phyloP scores from a whole-genome alignment of 257 asterid genomes.

The Przewalskia tangutica region DNA sequence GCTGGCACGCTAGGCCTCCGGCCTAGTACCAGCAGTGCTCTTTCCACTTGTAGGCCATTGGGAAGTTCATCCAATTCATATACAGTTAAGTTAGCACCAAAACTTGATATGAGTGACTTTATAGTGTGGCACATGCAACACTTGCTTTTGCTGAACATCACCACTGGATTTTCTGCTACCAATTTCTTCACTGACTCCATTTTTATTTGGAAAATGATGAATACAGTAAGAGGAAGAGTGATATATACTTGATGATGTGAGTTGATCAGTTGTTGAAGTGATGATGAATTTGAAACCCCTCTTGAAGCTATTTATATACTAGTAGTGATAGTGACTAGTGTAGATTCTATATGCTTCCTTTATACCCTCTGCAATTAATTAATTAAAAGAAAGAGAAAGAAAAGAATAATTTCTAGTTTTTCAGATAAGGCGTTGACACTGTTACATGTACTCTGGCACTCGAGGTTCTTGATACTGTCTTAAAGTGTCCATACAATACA shows the following conservation, averaged over 20 bases:
- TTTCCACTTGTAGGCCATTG: slow-evolving; percentile 50
- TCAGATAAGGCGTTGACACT: not conserved
- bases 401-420: not conserved
- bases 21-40: slow-evolving; percentile 31
- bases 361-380: not conserved
- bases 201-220: not conserved
- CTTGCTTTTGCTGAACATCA: slow-evolving; percentile 59
- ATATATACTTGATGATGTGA: not conserved
- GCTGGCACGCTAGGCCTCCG: slow-evolving; percentile 36
- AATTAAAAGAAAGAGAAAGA: not conserved
- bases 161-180: slow-evolving; percentile 54
- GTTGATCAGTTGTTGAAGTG: not conserved
- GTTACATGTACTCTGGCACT: not conserved
- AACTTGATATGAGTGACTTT: slow-evolving; percentile 47
- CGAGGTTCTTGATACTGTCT: not conserved
- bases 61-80: slow-evolving; percentile 58
- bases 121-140: slow-evolving; percentile 72
- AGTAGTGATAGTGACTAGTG: not conserved
- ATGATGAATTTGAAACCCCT: not conserved
- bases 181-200: slow-evolving; percentile 49
- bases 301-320: not conserved
- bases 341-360: not conserved
- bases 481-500: not conserved
- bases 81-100: slow-evolving; percentile 55
- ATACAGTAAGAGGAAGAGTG: not conserved